phyloP scores from a whole-genome alignment of 306 rosid genomes.

The Cercis canadensis region DNA sequence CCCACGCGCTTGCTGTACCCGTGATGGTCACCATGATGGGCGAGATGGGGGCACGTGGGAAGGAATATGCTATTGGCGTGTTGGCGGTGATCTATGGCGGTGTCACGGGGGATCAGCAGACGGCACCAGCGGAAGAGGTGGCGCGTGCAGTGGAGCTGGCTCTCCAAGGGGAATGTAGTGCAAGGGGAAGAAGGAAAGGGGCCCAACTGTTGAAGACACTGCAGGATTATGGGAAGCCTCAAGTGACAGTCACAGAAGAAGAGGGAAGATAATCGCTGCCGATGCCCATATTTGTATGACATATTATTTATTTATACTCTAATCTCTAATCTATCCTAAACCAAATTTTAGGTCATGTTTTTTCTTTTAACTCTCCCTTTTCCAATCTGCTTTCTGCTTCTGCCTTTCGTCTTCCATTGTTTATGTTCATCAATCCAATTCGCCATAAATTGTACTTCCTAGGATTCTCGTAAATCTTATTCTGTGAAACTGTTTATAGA shows the following conservation, averaged over 20 bases:
- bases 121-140: slow-evolving; percentile 90
- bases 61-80: slow-evolving; percentile 87
- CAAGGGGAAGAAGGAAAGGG: slow-evolving; percentile 82
- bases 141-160: slow-evolving; percentile 94
- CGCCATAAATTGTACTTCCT: too few relatives aligned
- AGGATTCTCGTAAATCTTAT: too few relatives aligned
- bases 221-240: slow-evolving; percentile 26
- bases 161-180: slow-evolving; percentile 78
- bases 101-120: slow-evolving; percentile 24
- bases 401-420: too few relatives aligned
- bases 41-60: slow-evolving; percentile 74
- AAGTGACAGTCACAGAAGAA: background rate
- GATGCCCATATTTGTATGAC: background rate
- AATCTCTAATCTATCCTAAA: too few relatives aligned
- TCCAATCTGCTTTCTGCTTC: too few relatives aligned
- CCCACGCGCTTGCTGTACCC: slow-evolving; percentile 89
- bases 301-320: too few relatives aligned
- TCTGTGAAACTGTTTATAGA: too few relatives aligned
- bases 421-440: too few relatives aligned
- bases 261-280: background rate
- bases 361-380: too few relatives aligned
- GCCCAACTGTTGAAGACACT: slow-evolving; percentile 66
- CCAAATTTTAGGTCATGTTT: too few relatives aligned
- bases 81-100: slow-evolving; percentile 68
- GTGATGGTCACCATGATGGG: slow-evolving; percentile 94